Percentiles rank a stretch among this genome's conserved stretches.
Conservation (phyloP, 495 filamentous ascomycete genomes). For the Annulohypoxylon bovei region DNA sequence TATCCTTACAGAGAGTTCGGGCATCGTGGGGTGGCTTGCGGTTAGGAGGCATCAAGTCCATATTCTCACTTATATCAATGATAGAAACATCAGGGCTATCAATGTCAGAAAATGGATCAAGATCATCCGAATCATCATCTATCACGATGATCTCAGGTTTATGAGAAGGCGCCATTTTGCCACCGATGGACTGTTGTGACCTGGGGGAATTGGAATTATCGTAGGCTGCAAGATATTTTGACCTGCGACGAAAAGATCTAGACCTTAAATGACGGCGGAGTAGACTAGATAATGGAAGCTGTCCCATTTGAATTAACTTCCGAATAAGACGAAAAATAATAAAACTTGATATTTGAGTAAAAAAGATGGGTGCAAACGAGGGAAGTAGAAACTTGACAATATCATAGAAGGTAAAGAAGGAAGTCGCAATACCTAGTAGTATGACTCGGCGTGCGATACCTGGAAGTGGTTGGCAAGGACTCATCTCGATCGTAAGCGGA, state of each 20-base stretch:
- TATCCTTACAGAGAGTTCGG: slow-evolving; percentile 44
- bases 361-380: neutral
- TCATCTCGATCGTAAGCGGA: neutral
- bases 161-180: neutral
- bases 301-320: slow-evolving; percentile 10
- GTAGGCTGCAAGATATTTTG: neutral
- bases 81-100: neutral
- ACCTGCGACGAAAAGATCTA: neutral
- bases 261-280: neutral
- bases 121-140: slow-evolving; percentile 4
- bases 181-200: neutral
- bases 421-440: neutral
- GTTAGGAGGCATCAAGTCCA: neutral
- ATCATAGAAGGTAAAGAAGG: neutral
- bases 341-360: neutral
- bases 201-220: neutral
- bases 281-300: neutral
- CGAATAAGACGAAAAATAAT: neutral
- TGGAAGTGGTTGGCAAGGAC: neutral
- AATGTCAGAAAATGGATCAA: neutral
- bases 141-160: neutral
- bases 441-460: neutral
- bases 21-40: neutral
- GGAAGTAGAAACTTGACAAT: neutral
- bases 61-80: too few species aligned